Evolutionary conservation across 2,329 filamentous ascomycete genomes (phyloP), one percentile per base, ranked within the genome.

Genomic region (Talaromyces amestolkiae): DNA sequence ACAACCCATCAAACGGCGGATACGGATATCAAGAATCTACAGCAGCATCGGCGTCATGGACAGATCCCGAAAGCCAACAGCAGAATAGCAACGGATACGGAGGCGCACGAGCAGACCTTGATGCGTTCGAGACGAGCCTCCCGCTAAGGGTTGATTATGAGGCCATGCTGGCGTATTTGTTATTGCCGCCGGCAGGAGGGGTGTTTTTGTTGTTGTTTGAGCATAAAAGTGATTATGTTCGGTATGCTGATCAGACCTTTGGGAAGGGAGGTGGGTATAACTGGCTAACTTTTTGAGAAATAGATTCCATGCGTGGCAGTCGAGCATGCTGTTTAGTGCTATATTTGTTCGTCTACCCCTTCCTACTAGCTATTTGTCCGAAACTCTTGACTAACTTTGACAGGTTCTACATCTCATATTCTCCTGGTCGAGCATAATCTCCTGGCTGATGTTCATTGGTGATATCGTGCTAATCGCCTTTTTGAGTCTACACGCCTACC

Each of bases 251-350:
- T 15, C 4, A 11, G 11, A 22, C n/a, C 11, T 4, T 24, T 15
- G 1, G n/a, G 6, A 7, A 9, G 27, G 27, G 53, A 15, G 9
- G 53, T 22, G 11, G 9, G 33, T 3, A 58, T 7, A 19, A 5
- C 43, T 53, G 39, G 56, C 31, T 58, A 11, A 60, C 66, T 37
- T 6, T 35, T 24, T 51, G 24, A 61, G 66, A 47, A 65, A 41
- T 70, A 94, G 91, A 69, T 98, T 98, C 72, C 95, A 99, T 78
- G 95, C 95, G 8, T 99, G 95, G 94, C 95, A 99, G 79, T 91
- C 91, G 7, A 89, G 90, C 69, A 83, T 97, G 72, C 78, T 96
- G 3, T 97, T 97, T 77, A 90, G 91, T 0, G 86, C 86, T 58
- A 76, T 87, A 45, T 87, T 87, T 70, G 83, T 86, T 72, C 72